Evolutionary conservation across 805 yeast species (phyloP), one percentile per base, ranked within the genome.

Genomic region (Wickerhamiella brachini): DNA sequence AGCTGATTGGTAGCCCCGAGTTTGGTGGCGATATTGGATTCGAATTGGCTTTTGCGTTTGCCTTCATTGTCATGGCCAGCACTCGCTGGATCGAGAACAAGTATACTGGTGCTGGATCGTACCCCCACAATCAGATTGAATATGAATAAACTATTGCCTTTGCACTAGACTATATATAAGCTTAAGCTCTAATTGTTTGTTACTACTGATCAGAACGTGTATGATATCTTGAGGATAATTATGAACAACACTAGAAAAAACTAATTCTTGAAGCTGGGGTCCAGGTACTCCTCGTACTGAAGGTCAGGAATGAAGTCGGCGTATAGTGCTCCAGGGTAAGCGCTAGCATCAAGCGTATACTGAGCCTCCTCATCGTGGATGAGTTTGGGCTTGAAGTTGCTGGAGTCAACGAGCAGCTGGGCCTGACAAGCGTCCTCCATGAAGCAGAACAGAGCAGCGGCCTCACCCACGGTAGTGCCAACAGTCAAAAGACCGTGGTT

Each of bases 1-100:
- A 62, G 38, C 56, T 68, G 56, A 80, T 85, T 61, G 93, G 90
- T 57, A 53, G 44, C 44, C 34, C 34, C 15, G 67, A 62, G 12
- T 63, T 48, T 55, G 95, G 94, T 59, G 96, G 90, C 54, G 96
- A 87, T 65, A 75, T 88, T 62, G 96, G 95, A 37, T 85, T 85
- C 63, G 93, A 84, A 71, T 71, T 88, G 53, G 85, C 81, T 44
- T 75, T 75, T 51, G 76, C 72, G 8, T 85, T 85, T 61, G 69
- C 90, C 12, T 79, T 81, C 56, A 62, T 85, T 51, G 80, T 75
- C 23, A 18, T 52, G 20, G 43, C 53, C 20, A 23, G 53, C 10
- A 57, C 62, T 10, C 55, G 62, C 1, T 56, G 60, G 60, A 15
- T 57, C 13, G 62, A 59, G 46, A 52, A 53, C 44, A 49, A 56